Evolutionary conservation across 2,329 filamentous ascomycete species (phyloP), one percentile per base, ranked within the genome.

Genomic region (Parastagonospora nodorum): DNA sequence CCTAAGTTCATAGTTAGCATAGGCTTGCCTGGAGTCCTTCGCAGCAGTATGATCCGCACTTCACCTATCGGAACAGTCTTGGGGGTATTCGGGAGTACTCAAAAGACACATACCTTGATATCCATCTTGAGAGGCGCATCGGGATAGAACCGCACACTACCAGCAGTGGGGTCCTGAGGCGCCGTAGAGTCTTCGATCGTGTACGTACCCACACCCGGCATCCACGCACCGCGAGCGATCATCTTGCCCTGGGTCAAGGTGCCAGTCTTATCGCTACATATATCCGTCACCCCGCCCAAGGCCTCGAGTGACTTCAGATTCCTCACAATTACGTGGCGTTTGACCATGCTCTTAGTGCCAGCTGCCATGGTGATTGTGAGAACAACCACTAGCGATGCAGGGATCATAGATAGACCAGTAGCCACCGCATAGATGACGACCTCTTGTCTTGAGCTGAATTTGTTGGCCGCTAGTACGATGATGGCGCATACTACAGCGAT

Each of bases 181-280:
- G 71, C 67, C 1, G 67, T 66, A 1, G 68, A 70, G 32, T 64
- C 64, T 33, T 69, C 69, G 28, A 75, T 64, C 2, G 71, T 69
- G 50, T 74, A 74, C 0, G 71, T 73, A 11, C 73, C 73, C 8
- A 66, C 60, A 0, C 63, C 67, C 1, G 73, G 73, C 2, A 75
- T 66, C 72, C 72, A 75, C 2, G 66, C 71, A 45, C 69, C 69
- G 42, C 68, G 67, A 14, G 71, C 66, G 36, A 73, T 64, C 71
- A 74, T 74, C 43, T 72, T 68, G 12, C 71, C 71, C 51, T 74
- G 70, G 0, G 63, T 77, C 24, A 57, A 64, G 48, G 43, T 80
- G 69, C 61, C 75, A 1, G 80, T 82, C 67, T 82, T 82, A 60
- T 82, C 80, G 9, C 77, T 80, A 66, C 79, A 82, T 49, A 82